phyloP scores from a whole-genome alignment of 2,329 filamentous ascomycete species.

The Talaromyces marneffei region DNA sequence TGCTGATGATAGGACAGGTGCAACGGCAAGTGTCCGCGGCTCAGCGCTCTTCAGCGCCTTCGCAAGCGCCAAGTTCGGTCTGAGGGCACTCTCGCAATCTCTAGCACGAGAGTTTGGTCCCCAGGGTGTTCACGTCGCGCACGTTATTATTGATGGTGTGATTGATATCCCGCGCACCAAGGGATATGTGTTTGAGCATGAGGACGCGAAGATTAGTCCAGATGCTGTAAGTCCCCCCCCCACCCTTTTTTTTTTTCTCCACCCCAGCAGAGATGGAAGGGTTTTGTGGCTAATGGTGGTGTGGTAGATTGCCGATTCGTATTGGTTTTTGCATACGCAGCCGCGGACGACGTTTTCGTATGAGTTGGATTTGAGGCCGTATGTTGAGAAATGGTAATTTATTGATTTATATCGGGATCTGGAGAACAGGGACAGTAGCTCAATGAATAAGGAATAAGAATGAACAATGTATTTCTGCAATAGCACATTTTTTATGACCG shows the following conservation, averaged over 20 bases:
- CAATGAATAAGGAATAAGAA: not conserved
- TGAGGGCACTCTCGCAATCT: slow-evolving; percentile 66
- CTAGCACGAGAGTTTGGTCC: slow-evolving; percentile 80
- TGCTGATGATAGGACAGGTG: slow-evolving; percentile 44
- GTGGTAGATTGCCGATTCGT: slow-evolving; percentile 78
- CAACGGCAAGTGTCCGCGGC: slow-evolving; percentile 72
- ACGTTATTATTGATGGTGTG: slow-evolving; percentile 76
- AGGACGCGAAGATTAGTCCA: slow-evolving; percentile 65
- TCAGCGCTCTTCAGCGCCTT: slow-evolving; percentile 65
- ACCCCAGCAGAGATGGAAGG: no score
- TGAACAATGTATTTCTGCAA: slow-evolving; percentile 2
- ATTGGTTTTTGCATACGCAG: slow-evolving; percentile 80
- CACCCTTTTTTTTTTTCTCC: not conserved
- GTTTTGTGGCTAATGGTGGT: not conserved
- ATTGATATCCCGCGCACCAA: slow-evolving; percentile 74
- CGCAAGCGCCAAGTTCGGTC: slow-evolving; percentile 72
- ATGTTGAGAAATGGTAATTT: slow-evolving; percentile 71
- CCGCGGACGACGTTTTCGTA: slow-evolving; percentile 72
- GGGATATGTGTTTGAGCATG: slow-evolving; percentile 50
- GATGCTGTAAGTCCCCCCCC: slow-evolving; percentile 57
- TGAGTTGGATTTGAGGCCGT: slow-evolving; percentile 74
- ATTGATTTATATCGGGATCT: not conserved
- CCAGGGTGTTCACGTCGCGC: slow-evolving; percentile 74
- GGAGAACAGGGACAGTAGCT: not conserved
- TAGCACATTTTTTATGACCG: not conserved